Conservation (phyloP, 1,284 basidiomycete genomes). For the Inonotus hispidus region DNA sequence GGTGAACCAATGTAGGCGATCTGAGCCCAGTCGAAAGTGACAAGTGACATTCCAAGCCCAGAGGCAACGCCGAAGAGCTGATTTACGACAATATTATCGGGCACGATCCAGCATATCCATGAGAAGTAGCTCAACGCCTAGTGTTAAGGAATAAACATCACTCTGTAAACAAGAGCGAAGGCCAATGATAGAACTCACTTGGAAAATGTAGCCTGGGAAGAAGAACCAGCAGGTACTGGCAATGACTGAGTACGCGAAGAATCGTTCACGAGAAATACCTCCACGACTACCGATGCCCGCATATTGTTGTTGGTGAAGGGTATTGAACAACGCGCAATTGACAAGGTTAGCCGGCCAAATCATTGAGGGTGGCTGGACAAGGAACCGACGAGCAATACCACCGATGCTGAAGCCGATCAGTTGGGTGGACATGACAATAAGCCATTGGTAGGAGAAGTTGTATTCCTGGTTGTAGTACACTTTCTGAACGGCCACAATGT, state of each 20-base stretch:
- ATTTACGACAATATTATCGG: constrained; percentile 40
- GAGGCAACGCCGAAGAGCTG: constrained; percentile 77
- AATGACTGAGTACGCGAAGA: constrained; percentile 33
- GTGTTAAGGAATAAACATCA: constrained; percentile 2
- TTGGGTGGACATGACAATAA: constrained; percentile 32
- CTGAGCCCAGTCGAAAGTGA: constrained; percentile 76
- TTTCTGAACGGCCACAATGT: constrained; percentile 72
- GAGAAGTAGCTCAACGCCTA: constrained; percentile 35
- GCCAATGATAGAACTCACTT: not conserved
- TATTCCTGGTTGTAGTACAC: constrained; percentile 63
- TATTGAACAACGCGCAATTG: constrained; percentile 49
- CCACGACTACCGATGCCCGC: constrained; percentile 39
- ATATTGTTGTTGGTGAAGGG: constrained; percentile 48
- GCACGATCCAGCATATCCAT: constrained; percentile 38
- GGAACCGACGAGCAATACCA: constrained; percentile 33
- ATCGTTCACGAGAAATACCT: constrained; percentile 45
- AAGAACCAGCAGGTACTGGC: constrained; percentile 49
- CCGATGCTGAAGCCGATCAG: constrained; percentile 36
- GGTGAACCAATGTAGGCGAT: constrained; percentile 60
- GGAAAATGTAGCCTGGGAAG: constrained; percentile 66
- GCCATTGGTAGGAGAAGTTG: constrained; percentile 62
- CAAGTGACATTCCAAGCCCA: constrained; percentile 70
- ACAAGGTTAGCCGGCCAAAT: constrained; percentile 54
- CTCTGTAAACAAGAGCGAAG: not conserved
- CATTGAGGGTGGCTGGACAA: constrained; percentile 33